Evolutionary conservation across 345 rosid genomes (phyloP).

Genomic region (Camelina hispida): DNA sequence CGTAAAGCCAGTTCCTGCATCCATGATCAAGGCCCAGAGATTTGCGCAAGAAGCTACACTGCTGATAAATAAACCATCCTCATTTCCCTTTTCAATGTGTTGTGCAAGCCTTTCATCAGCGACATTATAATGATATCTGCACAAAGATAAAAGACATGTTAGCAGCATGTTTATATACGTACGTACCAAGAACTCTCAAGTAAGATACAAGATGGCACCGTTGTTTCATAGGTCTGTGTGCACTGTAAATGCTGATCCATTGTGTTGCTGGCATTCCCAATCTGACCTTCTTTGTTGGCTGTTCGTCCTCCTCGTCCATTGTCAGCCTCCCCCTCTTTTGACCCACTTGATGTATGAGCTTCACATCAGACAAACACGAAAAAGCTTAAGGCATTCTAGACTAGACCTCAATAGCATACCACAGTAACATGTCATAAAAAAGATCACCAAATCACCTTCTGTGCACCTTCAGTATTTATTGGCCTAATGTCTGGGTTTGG

Average conservation of each 20-base stretch:
- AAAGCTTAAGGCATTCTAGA: slow-evolving; percentile 15
- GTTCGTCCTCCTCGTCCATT: slow-evolving; percentile 90
- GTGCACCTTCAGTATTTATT: slow-evolving; percentile 96
- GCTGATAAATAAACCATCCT: slow-evolving; percentile 89
- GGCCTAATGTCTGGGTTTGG: slow-evolving; percentile 97
- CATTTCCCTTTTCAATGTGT: slow-evolving; percentile 87
- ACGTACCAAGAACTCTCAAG: slow-evolving; percentile 21
- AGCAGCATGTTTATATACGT: slow-evolving; percentile 13
- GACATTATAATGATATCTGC: slow-evolving; percentile 96
- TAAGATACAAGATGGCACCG: slow-evolving; percentile 52
- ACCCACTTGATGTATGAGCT: slow-evolving; percentile 95
- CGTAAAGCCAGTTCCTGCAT: slow-evolving; percentile 87
- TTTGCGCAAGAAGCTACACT: slow-evolving; percentile 88
- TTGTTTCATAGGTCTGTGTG: slow-evolving; percentile 97
- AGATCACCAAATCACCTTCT: slow-evolving; percentile 62
- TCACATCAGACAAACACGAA: slow-evolving; percentile 41
- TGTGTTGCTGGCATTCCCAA: slow-evolving; percentile 99
- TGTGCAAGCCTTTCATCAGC: slow-evolving; percentile 76
- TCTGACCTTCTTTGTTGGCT: slow-evolving; percentile 92
- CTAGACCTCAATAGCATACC: not conserved
- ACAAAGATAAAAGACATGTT: slow-evolving; percentile 24
- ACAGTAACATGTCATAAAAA: slow-evolving; percentile 7
- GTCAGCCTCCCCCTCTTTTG: slow-evolving; percentile 92
- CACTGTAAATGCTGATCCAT: slow-evolving; percentile 96
- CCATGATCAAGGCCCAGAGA: slow-evolving; percentile 98